Base-by-base conservation (phyloP, 805 yeast genomes). In the Metschnikowia gruessii region DNA sequence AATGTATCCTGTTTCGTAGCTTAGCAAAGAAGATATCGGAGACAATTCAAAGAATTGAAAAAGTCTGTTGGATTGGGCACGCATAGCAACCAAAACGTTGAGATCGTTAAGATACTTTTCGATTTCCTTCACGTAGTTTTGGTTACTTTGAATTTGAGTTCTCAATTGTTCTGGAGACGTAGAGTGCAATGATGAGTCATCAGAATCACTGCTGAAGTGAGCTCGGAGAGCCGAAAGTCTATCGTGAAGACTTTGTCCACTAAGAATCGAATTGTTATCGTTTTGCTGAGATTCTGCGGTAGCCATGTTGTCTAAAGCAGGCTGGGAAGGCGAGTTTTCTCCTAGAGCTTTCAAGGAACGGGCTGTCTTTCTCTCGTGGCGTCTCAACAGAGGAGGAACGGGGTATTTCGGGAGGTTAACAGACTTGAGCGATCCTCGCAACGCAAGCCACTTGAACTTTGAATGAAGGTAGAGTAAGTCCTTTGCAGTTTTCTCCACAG, bases 1-100 rank as follows among this genome's bases (percentile, higher is more conserved):
- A 46, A 81, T 81, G 59, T 75, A 85, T 0, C 87, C 85, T 24
- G 81, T 78, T 63, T 94, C 99, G 52, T 87, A 83, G 40, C 92
- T 83, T 34, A 94, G 70, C 40, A 90, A 70, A 8, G 94, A 81
- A 6, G 96, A 87, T 53, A 94, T 78, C 0, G 96, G 95, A 0
- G 97, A 90, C 13, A 94, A 68, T 58, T 94, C 99, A 49, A 92
- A 80, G 62, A 94, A 94, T 51, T 85, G 91, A 57, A 94, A 85
- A 10, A 94, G 62, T 48, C 85, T 74, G 59, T 89, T 90, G 0
- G 95, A 82, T 57, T 88, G 96, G 0, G 96, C 88, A 41, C 83
- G 77, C 58, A 89, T 74, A 1, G 84, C 76, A 39, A 87, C 75
- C 4, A 77, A 68, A 15, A 72, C 65, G 43, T 85, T 75, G 50